Percentiles rank a stretch among this genome's conserved stretches.
Conservation (phyloP, 2,329 filamentous ascomycete species). For the Arthrobotrys pseudoclavata region DNA sequence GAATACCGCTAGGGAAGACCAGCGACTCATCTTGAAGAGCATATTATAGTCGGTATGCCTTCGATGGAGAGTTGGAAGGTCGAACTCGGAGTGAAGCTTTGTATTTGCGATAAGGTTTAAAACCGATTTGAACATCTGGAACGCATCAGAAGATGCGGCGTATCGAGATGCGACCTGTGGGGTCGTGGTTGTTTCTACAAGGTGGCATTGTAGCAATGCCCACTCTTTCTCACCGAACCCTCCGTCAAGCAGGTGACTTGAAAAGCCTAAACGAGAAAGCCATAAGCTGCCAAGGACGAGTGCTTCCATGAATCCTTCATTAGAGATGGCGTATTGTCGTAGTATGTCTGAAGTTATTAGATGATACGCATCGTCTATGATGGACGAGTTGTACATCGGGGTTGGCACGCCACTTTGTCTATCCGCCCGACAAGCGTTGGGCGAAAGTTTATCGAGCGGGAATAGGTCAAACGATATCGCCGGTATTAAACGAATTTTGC, state of each 20-base stretch:
- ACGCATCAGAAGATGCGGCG: conserved; percentile 76
- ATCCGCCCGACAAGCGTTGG: conserved; percentile 29
- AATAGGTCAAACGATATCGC: conserved; percentile 35
- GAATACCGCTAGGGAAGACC: conserved; percentile 76
- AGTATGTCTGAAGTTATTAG: conserved; percentile 61
- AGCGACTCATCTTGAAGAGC: conserved; percentile 88
- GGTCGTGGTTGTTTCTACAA: conserved; percentile 83
- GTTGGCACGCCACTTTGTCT: conserved; percentile 30
- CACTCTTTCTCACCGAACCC: conserved; percentile 96
- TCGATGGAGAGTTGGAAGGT: conserved; percentile 63
- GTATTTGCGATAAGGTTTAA: conserved; percentile 86
- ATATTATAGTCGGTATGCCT: conserved; percentile 76
- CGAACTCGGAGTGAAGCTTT: conserved; percentile 63
- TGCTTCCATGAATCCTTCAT: conserved; percentile 77
- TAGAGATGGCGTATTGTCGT: not conserved
- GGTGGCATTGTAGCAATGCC: conserved; percentile 81
- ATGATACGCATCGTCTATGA: conserved; percentile 61
- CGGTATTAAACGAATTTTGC: conserved; percentile 35
- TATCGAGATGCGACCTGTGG: conserved; percentile 65
- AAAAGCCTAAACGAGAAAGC: conserved; percentile 88
- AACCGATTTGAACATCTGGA: conserved; percentile 93
- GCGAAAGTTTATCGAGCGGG: conserved; percentile 31
- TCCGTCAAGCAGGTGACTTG: conserved; percentile 76
- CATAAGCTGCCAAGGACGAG: conserved; percentile 88
- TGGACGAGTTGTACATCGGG: conserved; percentile 35